phyloP scores from a whole-genome alignment of 164 flowering plant genomes.

The Umbilicus rupestris region DNA sequence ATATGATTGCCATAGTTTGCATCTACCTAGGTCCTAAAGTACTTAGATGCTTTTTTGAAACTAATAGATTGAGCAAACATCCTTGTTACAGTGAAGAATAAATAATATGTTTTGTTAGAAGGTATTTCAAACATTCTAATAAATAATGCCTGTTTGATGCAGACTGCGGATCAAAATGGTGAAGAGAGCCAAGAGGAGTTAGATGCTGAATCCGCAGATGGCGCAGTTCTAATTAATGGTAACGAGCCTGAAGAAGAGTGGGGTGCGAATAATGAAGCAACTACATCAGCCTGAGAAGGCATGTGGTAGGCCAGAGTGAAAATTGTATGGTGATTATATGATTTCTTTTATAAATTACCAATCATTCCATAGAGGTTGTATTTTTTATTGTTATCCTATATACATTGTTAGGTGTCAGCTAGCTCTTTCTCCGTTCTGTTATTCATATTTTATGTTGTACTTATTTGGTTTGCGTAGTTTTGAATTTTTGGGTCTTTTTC shows the following conservation, averaged over 20 bases:
- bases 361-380: neutral
- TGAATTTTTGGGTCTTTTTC: neutral
- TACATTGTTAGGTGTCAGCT: neutral
- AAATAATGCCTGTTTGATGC: slow-evolving; percentile 16
- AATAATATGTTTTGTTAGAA: neutral
- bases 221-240: slow-evolving; percentile 75
- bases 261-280: slow-evolving; percentile 93
- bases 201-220: slow-evolving; percentile 80
- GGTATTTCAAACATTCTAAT: neutral
- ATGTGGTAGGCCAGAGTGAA: slow-evolving; percentile 70
- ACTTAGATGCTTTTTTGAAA: neutral
- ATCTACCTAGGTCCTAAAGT: neutral
- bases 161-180: slow-evolving; percentile 24
- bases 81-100: too few species aligned
- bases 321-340: slow-evolving; percentile 75
- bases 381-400: neutral
- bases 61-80: neutral
- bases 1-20: too few species aligned
- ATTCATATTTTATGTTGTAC: neutral
- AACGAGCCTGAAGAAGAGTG: slow-evolving; percentile 84
- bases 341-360: neutral
- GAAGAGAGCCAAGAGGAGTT: slow-evolving; percentile 37
- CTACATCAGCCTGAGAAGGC: slow-evolving; percentile 75
- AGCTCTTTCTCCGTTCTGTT: neutral
- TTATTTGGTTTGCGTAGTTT: neutral